A percentile compares a stretch with the other conserved stretches of the same genome.
Conservation (phyloP, 1,284 basidiomycete genomes). For the Cystobasidium slooffiae region DNA sequence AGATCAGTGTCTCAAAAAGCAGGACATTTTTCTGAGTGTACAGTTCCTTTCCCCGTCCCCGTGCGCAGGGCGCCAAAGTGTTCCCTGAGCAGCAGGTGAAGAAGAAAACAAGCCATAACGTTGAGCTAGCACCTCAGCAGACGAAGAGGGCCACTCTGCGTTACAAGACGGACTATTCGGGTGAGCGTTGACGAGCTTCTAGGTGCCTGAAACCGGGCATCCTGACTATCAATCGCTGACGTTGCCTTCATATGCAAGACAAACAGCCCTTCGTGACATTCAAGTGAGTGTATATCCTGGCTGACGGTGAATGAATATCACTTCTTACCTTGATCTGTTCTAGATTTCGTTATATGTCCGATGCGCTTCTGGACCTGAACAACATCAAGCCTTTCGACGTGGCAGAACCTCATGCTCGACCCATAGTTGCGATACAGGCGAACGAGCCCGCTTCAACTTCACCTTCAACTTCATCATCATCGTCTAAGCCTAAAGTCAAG, state of each 20-base stretch:
- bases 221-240: not conserved
- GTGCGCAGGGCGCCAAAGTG: no score
- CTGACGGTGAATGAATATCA: not conserved
- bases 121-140: no score
- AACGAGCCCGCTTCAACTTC: not conserved
- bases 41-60: no score
- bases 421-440: not conserved
- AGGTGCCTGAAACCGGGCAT: not conserved
- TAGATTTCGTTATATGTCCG: not conserved
- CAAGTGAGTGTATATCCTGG: not conserved
- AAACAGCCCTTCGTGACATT: not conserved
- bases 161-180: not conserved
- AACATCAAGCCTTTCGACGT: not conserved
- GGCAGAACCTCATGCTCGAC: not conserved
- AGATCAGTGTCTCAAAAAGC: no score
- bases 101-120: no score
- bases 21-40: no score
- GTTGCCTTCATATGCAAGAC: not conserved
- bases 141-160: no score
- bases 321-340: not conserved
- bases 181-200: not conserved
- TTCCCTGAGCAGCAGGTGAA: no score
- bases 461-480: not conserved
- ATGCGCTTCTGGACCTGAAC: not conserved
- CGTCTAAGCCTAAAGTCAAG: no score